Conservation (phyloP, 2,329 filamentous ascomycete genomes). For the Berkeleyomyces rouxiae region DNA sequence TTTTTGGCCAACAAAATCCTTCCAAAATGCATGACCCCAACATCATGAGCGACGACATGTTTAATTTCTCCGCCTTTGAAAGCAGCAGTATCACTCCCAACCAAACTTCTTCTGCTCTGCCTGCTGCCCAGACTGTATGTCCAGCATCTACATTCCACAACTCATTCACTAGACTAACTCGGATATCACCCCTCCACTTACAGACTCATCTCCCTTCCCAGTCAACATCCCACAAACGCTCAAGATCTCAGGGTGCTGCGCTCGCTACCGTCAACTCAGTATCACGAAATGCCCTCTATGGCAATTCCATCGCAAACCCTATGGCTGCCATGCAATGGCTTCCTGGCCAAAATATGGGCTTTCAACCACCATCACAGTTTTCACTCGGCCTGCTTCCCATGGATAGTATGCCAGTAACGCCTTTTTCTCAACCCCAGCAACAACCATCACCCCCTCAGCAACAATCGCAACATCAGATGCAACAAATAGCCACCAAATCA, state of each 20-base stretch:
- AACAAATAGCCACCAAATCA: background rate
- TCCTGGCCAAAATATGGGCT: conserved; percentile 5
- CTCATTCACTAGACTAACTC: conserved; percentile 1
- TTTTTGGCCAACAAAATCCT: conserved; percentile 9
- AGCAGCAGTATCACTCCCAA: background rate
- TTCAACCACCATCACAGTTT: conserved; percentile 7
- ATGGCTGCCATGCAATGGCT: conserved; percentile 9
- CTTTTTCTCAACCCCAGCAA: background rate
- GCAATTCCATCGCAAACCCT: conserved; percentile 1
- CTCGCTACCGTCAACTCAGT: conserved; percentile 4
- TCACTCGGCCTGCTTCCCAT: conserved; percentile 8
- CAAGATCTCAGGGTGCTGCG: conserved; percentile 5
- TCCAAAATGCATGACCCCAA: conserved; percentile 8
- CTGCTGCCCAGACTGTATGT: conserved; percentile 9
- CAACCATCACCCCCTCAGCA: conserved; percentile 4
- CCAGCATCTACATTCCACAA: background rate
- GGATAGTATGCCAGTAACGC: background rate
- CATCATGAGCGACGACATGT: conserved; percentile 12
- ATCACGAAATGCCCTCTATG: conserved; percentile 5
- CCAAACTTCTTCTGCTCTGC: background rate
- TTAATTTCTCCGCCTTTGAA: conserved; percentile 12
- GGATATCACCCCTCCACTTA: background rate
- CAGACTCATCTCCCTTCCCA: conserved; percentile 9
- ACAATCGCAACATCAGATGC: background rate
- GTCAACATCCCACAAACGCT: conserved; percentile 11